Percentiles rank a stretch among this genome's conserved stretches.
phyloP scores from a whole-genome alignment of 306 rosid genomes.

The Heteromeles arbutifolia region DNA sequence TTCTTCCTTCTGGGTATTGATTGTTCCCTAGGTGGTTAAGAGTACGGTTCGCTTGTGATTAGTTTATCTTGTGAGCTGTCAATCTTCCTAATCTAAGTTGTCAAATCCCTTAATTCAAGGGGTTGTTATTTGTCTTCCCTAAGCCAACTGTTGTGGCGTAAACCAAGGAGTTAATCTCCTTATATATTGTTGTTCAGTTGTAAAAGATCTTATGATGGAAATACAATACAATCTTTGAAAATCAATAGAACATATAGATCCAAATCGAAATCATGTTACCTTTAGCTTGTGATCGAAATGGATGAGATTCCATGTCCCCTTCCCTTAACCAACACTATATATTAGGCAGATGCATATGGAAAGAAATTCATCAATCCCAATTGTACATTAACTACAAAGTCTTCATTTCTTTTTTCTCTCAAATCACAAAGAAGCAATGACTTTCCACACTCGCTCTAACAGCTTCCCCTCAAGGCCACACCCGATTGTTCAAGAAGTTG shows the following conservation, averaged over 20 bases:
- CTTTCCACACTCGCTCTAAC: constrained; percentile 19
- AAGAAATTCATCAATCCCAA: not conserved
- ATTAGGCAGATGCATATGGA: not conserved
- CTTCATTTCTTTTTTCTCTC: not conserved
- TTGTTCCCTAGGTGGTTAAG: too few species aligned
- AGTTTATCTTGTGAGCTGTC: too few species aligned
- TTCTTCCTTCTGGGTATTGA: too few species aligned
- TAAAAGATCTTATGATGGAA: too few species aligned
- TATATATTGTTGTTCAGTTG: too few species aligned
- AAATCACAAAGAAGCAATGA: not conserved
- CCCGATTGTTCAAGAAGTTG: constrained; percentile 15
- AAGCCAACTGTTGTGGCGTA: too few species aligned
- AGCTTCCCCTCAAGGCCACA: constrained; percentile 32
- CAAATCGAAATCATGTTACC: not conserved
- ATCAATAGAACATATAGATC: not conserved
- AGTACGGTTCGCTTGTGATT: too few species aligned
- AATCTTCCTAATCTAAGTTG: too few species aligned
- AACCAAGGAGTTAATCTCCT: too few species aligned
- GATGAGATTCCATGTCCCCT: constrained; percentile 31
- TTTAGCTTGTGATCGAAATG: not conserved
- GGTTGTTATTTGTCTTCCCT: too few species aligned
- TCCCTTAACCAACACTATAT: not conserved
- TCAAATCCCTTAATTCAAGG: too few species aligned
- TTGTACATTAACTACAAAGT: not conserved
- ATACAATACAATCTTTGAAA: too few species aligned